Evolutionary conservation across 805 yeast genomes (phyloP).

Genomic region (Teunomyces funiuensis): DNA sequence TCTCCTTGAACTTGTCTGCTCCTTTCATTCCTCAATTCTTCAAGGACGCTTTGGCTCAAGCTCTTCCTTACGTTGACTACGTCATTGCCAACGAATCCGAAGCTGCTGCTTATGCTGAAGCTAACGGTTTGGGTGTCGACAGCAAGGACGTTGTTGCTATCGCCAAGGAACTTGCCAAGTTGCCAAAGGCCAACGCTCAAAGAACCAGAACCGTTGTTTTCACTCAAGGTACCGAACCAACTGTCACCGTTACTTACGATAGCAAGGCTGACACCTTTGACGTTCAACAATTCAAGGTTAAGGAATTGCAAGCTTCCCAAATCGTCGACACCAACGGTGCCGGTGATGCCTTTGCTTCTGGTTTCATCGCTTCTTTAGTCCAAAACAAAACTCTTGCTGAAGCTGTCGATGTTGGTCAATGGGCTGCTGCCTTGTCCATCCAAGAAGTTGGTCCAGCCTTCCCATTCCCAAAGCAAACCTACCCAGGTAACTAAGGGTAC

Average conservation of each 20-base stretch:
- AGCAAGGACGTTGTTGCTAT: constrained; percentile 66
- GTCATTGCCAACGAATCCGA: constrained; percentile 96
- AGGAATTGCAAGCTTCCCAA: constrained; percentile 61
- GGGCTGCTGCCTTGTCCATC: constrained; percentile 91
- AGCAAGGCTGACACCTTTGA: constrained; percentile 45
- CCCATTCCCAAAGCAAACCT: constrained; percentile 73
- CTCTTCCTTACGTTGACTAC: constrained; percentile 84
- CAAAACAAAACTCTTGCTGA: constrained; percentile 61
- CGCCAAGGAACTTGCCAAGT: constrained; percentile 78
- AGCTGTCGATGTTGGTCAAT: constrained; percentile 84
- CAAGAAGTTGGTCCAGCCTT: constrained; percentile 94
- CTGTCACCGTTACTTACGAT: constrained; percentile 69
- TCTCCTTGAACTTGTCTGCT: constrained; percentile 87
- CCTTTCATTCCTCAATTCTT: constrained; percentile 96
- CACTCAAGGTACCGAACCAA: constrained; percentile 94
- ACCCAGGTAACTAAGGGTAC: constrained; percentile 20
- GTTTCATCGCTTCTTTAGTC: constrained; percentile 87
- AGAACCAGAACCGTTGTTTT: constrained; percentile 84
- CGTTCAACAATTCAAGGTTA: constrained; percentile 62
- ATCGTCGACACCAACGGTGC: constrained; percentile 97
- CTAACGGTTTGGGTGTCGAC: constrained; percentile 58
- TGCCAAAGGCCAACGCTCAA: constrained; percentile 68
- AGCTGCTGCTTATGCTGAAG: constrained; percentile 90
- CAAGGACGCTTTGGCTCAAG: constrained; percentile 82
- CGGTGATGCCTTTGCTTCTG: constrained; percentile 98